phyloP scores from a whole-genome alignment of 2,329 filamentous ascomycete species.

The Aspergillus sp. region DNA sequence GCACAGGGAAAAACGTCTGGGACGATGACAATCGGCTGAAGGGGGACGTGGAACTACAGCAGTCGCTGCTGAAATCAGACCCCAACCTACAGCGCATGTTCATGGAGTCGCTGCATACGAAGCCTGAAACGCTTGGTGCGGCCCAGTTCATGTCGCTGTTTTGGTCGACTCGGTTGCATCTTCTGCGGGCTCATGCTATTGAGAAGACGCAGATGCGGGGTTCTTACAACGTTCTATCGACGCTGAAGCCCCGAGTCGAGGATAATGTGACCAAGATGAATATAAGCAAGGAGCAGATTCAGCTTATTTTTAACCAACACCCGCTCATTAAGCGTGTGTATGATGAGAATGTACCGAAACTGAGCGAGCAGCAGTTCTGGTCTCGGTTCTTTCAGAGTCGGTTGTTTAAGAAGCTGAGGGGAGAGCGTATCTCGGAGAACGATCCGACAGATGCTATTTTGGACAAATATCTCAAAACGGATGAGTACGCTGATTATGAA shows the following conservation, averaged over 20 bases:
- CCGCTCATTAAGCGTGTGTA: constrained; percentile 86
- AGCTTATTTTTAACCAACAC: constrained; percentile 89
- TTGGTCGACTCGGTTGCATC: constrained; percentile 82
- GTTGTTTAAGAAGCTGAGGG: constrained; percentile 84
- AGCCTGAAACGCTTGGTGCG: constrained; percentile 76
- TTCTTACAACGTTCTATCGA: constrained; percentile 88
- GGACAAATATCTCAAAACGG: constrained; percentile 76
- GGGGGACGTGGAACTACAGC: constrained; percentile 74
- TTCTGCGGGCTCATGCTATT: constrained; percentile 85
- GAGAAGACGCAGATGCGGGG: constrained; percentile 82
- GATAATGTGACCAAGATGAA: constrained; percentile 73
- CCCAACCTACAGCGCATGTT: constrained; percentile 74
- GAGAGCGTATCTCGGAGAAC: constrained; percentile 74
- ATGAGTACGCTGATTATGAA: constrained; percentile 52
- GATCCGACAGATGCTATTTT: constrained; percentile 75
- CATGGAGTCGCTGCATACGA: constrained; percentile 74
- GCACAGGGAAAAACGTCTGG: constrained; percentile 53
- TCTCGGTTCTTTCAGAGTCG: constrained; percentile 88
- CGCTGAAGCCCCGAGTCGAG: constrained; percentile 74
- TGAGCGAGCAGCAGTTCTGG: constrained; percentile 83
- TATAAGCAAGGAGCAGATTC: constrained; percentile 86
- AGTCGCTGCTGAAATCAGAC: constrained; percentile 81
- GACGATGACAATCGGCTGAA: constrained; percentile 79
- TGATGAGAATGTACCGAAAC: constrained; percentile 82
- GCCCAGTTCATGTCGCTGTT: constrained; percentile 86